Evolutionary conservation across 768 basidiomycete species (phyloP).

Genomic region (Clitopilus passeckerianus): DNA sequence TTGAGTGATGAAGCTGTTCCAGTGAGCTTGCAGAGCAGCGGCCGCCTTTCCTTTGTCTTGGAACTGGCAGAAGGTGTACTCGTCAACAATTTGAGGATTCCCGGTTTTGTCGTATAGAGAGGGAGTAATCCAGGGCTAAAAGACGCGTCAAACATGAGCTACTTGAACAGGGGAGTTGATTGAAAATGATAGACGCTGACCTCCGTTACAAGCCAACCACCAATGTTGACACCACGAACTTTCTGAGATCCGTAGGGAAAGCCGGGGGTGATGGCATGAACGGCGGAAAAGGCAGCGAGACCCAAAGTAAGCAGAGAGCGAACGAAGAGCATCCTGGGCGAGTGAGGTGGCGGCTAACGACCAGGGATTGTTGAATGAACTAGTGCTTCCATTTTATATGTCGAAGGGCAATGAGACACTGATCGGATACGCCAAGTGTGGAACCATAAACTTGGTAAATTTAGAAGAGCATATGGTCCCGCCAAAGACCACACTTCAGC

Average conservation of each 20-base stretch:
- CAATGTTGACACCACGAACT: conserved; percentile 82
- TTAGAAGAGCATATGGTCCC: not conserved
- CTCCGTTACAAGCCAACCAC: conserved; percentile 50
- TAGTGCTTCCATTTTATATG: conserved; percentile 7
- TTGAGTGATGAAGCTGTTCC: conserved; percentile 84
- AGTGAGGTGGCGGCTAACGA: conserved; percentile 4
- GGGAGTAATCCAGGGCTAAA: conserved; percentile 75
- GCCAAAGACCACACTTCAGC: not conserved
- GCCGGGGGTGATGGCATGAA: conserved; percentile 37
- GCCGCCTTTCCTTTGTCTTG: conserved; percentile 47
- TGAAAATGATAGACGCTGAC: conserved; percentile 17
- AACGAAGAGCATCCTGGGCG: conserved; percentile 7
- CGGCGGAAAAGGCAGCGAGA: conserved; percentile 19
- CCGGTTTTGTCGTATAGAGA: conserved; percentile 69
- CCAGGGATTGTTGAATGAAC: not conserved
- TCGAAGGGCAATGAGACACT: conserved; percentile 2
- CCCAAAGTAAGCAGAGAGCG: conserved; percentile 21
- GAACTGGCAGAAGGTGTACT: conserved; percentile 71
- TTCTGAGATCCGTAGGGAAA: conserved; percentile 73
- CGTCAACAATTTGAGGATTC: conserved; percentile 58
- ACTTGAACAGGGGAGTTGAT: conserved; percentile 5
- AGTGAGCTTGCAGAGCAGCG: conserved; percentile 57
- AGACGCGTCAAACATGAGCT: not conserved
- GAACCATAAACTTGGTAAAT: not conserved
- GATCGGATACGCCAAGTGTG: not conserved